A percentile compares a stretch with the other conserved stretches of the same genome.
Conservation (phyloP, 2,329 filamentous ascomycete species). For the Botryotinia convoluta region DNA sequence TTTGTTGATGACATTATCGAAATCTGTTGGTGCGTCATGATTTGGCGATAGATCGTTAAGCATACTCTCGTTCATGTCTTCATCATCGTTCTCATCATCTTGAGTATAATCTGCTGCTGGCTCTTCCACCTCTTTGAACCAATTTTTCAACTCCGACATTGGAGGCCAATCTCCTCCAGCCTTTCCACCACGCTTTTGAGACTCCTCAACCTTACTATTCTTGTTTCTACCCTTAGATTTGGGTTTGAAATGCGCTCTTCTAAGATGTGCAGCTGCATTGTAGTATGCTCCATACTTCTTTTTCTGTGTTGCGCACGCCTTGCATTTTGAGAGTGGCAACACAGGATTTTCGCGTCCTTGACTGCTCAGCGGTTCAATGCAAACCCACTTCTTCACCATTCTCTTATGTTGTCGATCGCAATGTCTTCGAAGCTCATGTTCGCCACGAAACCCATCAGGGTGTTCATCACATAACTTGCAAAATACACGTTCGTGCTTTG, state of each 20-base stretch:
- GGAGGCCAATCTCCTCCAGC: conserved; percentile 54
- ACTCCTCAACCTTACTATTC: conserved; percentile 36
- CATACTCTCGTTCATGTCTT: conserved; percentile 38
- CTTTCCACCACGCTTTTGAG: conserved; percentile 54
- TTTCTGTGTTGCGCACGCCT: conserved; percentile 74
- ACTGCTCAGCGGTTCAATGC: conserved; percentile 55
- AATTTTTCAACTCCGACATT: conserved; percentile 57
- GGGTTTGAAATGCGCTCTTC: conserved; percentile 82
- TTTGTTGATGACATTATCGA: conserved; percentile 21
- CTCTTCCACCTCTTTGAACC: conserved; percentile 55
- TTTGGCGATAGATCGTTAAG: conserved; percentile 28
- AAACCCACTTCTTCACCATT: conserved; percentile 56
- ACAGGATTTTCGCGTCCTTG: conserved; percentile 49
- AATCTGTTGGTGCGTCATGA: conserved; percentile 30
- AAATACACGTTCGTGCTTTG: conserved; percentile 37
- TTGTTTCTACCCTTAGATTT: conserved; percentile 48
- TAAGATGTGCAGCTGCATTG: conserved; percentile 87
- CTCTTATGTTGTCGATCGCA: conserved; percentile 62
- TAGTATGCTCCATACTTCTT: conserved; percentile 92
- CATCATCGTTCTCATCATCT: conserved; percentile 41
- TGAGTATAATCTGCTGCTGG: conserved; percentile 34
- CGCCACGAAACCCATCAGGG: conserved; percentile 83
- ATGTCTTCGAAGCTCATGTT: conserved; percentile 78
- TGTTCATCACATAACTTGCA: conserved; percentile 79
- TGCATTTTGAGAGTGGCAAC: conserved; percentile 60